phyloP scores from a whole-genome alignment of 306 rosid genomes.

The Psophocarpus tetragonolobus region DNA sequence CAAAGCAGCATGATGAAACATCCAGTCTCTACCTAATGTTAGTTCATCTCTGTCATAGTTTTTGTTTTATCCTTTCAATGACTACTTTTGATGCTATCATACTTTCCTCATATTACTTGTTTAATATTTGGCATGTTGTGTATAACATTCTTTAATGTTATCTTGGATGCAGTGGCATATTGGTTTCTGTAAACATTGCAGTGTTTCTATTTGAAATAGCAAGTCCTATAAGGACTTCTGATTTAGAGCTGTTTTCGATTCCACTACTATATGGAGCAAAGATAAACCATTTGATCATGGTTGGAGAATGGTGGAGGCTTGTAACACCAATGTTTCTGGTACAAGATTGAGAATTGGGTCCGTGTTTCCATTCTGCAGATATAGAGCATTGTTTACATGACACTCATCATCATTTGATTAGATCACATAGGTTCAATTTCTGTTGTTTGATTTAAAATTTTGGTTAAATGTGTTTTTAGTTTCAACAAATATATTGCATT shows the following conservation, averaged over 20 bases:
- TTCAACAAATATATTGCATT: background rate
- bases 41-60: background rate
- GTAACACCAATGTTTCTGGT: constrained; percentile 99
- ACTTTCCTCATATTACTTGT: background rate
- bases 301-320: constrained; percentile 99
- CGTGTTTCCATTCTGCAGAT: constrained; percentile 64
- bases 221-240: constrained; percentile 76
- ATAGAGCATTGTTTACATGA: constrained; percentile 26
- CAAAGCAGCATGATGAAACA: constrained; percentile 50
- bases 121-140: background rate
- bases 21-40: constrained; percentile 68
- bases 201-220: constrained; percentile 91
- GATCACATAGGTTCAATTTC: constrained; percentile 6
- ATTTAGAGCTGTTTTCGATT: constrained; percentile 63
- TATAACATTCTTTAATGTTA: constrained; percentile 20
- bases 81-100: background rate
- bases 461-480: background rate
- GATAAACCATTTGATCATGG: constrained; percentile 75
- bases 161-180: constrained; percentile 65
- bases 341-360: constrained; percentile 79
- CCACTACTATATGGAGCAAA: constrained; percentile 88
- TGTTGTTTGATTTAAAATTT: background rate
- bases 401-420: background rate
- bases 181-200: constrained; percentile 80
- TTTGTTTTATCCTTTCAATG: constrained; percentile 1